Base-by-base conservation (phyloP, 2,329 filamentous ascomycete genomes). In the Xylariales sp. region DNA sequence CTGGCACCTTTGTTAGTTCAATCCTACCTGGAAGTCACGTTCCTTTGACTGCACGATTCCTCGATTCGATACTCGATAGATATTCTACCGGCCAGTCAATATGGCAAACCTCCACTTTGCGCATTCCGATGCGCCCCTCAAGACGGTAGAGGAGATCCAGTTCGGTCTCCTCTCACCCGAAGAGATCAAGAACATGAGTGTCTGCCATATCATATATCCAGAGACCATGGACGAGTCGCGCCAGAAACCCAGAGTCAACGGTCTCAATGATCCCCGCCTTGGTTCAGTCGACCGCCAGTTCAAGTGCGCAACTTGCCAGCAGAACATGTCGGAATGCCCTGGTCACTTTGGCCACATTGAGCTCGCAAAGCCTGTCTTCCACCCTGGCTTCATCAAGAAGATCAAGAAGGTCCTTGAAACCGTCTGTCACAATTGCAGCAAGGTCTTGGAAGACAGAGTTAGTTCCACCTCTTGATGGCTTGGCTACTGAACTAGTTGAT, bases 301-400 rank as follows among this genome's bases (percentile, higher is more conserved):
- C 73, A 88, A 89, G 66, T 99, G 93, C 72, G 90, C 86, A 60
- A 97, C 94, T 36, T 99, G 93, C 68, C 86, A 90, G 51, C 90
- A 98, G 68, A 85, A 87, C 59, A 95, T 96, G 78, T 84, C 86
- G 50, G 88, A 95, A 63, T 99, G 93, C 64, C 91, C 93, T 45
- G 93, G 93, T 46, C 93, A 99, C 64, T 99, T 98, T 63, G 93
- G 93, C 50, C 94, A 98, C 68, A 98, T 98, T 57, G 94, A 98
- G 69, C 78, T 99, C 53, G 90, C 93, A 31, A 90, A 88, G 61
- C 93, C 94, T 42, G 93, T 98, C 55, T 99, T 86, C 66, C 93
- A 99, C 56, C 70, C 75, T 73, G 93, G 93, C 58, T 99, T 96
- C 69, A 86, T 99, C 71, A 94, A 88, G 66, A 97, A 97, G 74